A percentile compares a stretch with the other conserved stretches of the same genome.
phyloP scores from a whole-genome alignment of 768 basidiomycete genomes.

The Hygrophoropsis aurantiaca region DNA sequence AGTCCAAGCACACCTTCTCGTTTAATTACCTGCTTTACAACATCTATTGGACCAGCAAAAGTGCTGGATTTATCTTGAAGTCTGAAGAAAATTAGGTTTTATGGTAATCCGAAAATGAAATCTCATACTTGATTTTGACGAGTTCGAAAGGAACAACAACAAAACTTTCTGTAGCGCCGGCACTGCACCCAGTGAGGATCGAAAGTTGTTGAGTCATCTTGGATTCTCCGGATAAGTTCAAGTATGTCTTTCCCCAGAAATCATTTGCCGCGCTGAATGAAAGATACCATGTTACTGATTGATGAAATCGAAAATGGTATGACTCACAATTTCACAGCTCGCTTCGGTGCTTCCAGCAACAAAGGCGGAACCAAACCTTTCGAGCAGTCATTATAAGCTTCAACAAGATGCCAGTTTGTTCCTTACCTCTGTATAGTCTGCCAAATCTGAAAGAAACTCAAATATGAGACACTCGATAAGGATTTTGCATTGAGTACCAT shows the following conservation, averaged over 20 bases:
- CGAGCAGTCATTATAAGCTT: neutral
- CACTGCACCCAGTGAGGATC: constrained; percentile 86
- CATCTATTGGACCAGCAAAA: constrained; percentile 90
- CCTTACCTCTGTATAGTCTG: constrained; percentile 81
- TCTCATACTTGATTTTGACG: constrained; percentile 76
- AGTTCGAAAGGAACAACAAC: constrained; percentile 97
- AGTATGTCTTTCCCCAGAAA: constrained; percentile 89
- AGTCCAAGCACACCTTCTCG: constrained; percentile 83
- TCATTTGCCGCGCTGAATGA: constrained; percentile 76
- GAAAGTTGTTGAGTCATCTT: constrained; percentile 92
- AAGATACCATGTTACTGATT: constrained; percentile 4
- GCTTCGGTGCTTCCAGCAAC: constrained; percentile 95
- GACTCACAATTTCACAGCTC: constrained; percentile 90
- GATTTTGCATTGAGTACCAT: constrained; percentile 10
- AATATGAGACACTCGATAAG: constrained; percentile 12
- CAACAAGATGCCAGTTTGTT: constrained; percentile 2
- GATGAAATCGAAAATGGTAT: neutral
- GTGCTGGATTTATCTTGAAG: constrained; percentile 92
- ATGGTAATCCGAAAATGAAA: neutral
- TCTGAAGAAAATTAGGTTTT: constrained; percentile 33
- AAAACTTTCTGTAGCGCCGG: constrained; percentile 94
- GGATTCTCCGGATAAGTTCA: constrained; percentile 57
- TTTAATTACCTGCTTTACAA: constrained; percentile 73
- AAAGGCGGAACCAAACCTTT: constrained; percentile 91
- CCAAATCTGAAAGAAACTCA: constrained; percentile 51